Evolutionary conservation across 345 rosid genomes (phyloP).

Genomic region (Melaleuca quinquenervia): DNA sequence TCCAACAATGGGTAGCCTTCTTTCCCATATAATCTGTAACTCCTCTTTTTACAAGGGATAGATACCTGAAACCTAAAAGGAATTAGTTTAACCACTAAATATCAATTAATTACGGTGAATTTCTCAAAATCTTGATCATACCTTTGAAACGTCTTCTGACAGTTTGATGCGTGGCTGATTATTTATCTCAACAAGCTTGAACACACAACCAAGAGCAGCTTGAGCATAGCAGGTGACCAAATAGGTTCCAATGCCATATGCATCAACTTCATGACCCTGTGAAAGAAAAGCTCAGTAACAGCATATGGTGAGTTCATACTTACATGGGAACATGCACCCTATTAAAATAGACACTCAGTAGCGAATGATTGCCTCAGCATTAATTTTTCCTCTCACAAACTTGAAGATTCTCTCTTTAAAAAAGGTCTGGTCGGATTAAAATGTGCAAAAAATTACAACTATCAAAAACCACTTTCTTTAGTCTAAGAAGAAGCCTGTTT

Average conservation of each 20-base stretch:
- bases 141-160: constrained; percentile 99
- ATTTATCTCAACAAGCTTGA: constrained; percentile 94
- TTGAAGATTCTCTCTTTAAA: not conserved
- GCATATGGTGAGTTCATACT: not conserved
- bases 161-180: constrained; percentile 92
- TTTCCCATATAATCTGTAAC: constrained; percentile 69
- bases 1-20: constrained; percentile 95
- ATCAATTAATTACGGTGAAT: not conserved
- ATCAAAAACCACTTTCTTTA: not conserved
- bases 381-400: not conserved
- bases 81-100: not conserved
- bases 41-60: constrained; percentile 81
- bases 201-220: constrained; percentile 94
- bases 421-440: not conserved
- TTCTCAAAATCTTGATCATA: constrained; percentile 4
- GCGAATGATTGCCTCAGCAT: not conserved
- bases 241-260: constrained; percentile 88
- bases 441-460: not conserved
- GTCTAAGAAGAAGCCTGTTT: not conserved
- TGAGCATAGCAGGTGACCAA: constrained; percentile 92
- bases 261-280: constrained; percentile 92
- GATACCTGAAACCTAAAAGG: constrained; percentile 45
- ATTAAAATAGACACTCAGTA: not conserved
- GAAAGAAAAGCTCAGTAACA: not conserved
- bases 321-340: not conserved